A percentile compares a stretch with the other conserved stretches of the same genome.
phyloP scores from a whole-genome alignment of 495 filamentous ascomycete species.

The Penicillium pulvis region DNA sequence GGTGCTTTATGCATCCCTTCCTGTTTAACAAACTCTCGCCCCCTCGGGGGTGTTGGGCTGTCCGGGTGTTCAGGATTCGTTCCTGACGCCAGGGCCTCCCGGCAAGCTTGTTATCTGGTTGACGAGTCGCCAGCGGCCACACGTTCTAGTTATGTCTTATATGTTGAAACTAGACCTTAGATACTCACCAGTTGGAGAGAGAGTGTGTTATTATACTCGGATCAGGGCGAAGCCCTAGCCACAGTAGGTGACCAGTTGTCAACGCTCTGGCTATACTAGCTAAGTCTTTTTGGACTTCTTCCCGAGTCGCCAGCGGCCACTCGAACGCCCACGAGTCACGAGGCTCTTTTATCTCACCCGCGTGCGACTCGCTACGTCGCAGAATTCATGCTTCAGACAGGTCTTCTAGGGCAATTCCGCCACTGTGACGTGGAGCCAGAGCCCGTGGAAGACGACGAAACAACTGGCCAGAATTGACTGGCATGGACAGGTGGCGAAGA shows the following conservation, averaged over 20 bases:
- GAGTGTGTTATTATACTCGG: too few relatives aligned
- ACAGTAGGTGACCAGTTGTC: too few relatives aligned
- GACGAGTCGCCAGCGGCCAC: constrained; percentile 72
- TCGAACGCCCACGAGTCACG: too few relatives aligned
- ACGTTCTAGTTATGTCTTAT: too few relatives aligned
- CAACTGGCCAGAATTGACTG: neutral
- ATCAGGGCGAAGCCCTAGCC: too few relatives aligned
- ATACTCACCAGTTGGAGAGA: too few relatives aligned
- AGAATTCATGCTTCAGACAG: constrained; percentile 15
- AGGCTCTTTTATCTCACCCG: neutral
- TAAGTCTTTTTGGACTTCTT: too few relatives aligned
- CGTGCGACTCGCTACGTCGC: constrained; percentile 9
- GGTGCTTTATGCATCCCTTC: constrained; percentile 20
- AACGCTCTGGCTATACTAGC: too few relatives aligned
- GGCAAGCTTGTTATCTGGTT: constrained; percentile 58
- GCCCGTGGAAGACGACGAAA: neutral
- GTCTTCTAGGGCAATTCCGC: constrained; percentile 6
- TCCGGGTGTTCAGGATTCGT: neutral
- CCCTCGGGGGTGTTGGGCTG: constrained; percentile 18
- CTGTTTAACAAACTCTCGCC: constrained; percentile 17
- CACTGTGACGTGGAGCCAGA: neutral
- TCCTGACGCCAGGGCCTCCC: constrained; percentile 12
- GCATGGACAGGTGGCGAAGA: neutral
- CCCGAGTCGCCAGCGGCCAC: too few relatives aligned
- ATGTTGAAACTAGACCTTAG: too few relatives aligned